Conservation (phyloP, 2,329 filamentous ascomycete species). For the Hypomyces rosellus region DNA sequence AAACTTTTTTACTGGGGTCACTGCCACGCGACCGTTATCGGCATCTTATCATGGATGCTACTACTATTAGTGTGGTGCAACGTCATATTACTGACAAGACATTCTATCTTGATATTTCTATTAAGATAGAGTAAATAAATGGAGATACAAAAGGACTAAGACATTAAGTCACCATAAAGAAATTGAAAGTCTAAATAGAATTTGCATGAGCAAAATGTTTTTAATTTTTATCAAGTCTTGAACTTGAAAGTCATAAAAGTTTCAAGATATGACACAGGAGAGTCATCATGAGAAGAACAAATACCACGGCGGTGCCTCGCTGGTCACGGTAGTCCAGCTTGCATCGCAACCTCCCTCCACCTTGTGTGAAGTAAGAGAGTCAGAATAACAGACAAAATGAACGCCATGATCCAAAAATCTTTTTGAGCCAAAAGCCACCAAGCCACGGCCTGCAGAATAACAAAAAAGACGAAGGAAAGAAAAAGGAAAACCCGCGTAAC, state of each 20-base stretch:
- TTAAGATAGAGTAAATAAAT: neutral
- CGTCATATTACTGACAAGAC: no score
- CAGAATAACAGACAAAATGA: constrained; percentile 19
- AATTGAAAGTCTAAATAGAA: neutral
- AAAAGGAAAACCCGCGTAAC: constrained; percentile 13
- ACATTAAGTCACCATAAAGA: neutral
- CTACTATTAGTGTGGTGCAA: no score
- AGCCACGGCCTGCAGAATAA: no score
- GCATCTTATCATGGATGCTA: no score
- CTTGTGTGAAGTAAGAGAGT: neutral
- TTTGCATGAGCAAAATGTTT: neutral
- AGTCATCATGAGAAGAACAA: constrained; percentile 10
- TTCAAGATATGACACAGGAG: neutral
- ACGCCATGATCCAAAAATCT: constrained; percentile 24
- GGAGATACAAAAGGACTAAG: neutral
- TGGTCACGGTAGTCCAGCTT: constrained; percentile 14
- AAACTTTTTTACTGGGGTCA: no score
- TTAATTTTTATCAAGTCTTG: constrained; percentile 11
- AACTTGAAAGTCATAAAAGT: constrained; percentile 2
- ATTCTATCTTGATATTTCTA: neutral
- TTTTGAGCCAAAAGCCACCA: constrained; percentile 26
- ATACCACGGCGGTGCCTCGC: constrained; percentile 9
- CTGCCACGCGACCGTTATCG: no score
- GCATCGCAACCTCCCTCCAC: constrained; percentile 10
- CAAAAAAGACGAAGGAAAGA: no score